Base-by-base conservation (phyloP, 2,329 filamentous ascomycete genomes). In the Penicillium sp. region DNA sequence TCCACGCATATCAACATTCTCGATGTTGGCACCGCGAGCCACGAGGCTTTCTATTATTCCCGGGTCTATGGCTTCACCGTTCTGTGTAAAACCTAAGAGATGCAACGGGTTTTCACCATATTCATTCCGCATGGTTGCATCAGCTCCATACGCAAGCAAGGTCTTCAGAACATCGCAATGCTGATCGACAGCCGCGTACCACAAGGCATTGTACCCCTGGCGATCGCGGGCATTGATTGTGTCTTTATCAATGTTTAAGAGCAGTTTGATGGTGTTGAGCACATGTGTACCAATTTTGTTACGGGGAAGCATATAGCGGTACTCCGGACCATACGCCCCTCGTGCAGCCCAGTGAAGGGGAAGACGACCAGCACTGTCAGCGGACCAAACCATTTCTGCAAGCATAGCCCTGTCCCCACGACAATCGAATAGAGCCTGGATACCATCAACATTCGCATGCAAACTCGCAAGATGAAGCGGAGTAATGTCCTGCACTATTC, bases 291-390 rank as follows among this genome's bases (percentile, higher is more conserved):
- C 28, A 26, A 56, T 47, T 47, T 56, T 11, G 26, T 56, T 46
- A 8, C 43, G 40, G 26, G 40, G 54, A 23, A 56, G 47, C 47
- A 56, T 51, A 56, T 46, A 50, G 35, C 21, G 23, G 40, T 51
- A 30, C 23, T 21, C 16, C 16, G 33, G 12, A 48, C 24, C 35
- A 12, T 43, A 5, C 49, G 53, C 46, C 47, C 52, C 52, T 55
- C 45, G 33, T 42, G 45, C 52, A 47, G 53, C 53, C 53, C 53
- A 55, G 47, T 55, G 53, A 45, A 55, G 46, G 21, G 53, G 53
- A 11, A 56, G 47, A 40, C 47, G 40, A 38, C 55, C 55, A 8
- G 28, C 16, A 38, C 55, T 52, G 33, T 56, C 48, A 20, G 20
- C 23, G 47, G 47, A 45, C 38, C 47, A 26, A 30, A 47, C 40